A percentile compares a stretch with the other conserved stretches of the same genome.
Conservation (phyloP, 768 basidiomycete species). For the Tricholoma bakamatsutake region DNA sequence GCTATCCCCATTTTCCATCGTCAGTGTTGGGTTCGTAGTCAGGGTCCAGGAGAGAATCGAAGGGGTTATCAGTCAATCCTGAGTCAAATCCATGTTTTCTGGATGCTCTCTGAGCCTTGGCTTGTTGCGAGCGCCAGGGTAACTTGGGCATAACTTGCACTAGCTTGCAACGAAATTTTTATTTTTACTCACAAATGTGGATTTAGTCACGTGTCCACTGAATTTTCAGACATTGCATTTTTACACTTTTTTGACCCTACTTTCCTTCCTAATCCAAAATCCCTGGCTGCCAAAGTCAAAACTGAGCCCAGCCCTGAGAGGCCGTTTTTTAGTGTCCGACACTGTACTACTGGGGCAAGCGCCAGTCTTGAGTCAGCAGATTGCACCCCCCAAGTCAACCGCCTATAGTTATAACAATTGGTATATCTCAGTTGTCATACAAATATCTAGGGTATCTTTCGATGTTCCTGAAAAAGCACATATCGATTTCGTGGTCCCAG, state of each 20-base stretch:
- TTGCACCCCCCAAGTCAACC: background rate
- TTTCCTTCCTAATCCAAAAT: constrained; percentile 4
- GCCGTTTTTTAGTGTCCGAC: constrained; percentile 3
- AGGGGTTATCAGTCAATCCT: constrained; percentile 6
- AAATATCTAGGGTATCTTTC: constrained; percentile 26
- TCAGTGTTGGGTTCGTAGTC: background rate
- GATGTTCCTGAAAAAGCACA: constrained; percentile 36
- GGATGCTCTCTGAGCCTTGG: constrained; percentile 2
- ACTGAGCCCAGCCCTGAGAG: background rate
- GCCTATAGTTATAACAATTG: constrained; percentile 1
- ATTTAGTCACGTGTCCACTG: constrained; percentile 3
- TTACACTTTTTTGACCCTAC: constrained; percentile 1
- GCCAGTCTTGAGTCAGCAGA: background rate
- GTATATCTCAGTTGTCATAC: background rate
- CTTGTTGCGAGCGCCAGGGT: background rate
- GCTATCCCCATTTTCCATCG: background rate
- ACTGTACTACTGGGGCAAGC: too few relatives aligned
- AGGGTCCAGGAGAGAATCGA: constrained; percentile 1
- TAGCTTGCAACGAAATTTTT: background rate
- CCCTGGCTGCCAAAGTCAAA: background rate
- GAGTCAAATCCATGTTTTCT: constrained; percentile 2
- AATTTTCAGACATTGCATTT: constrained; percentile 8
- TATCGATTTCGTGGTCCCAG: background rate
- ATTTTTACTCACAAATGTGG: constrained; percentile 6
- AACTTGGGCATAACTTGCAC: constrained; percentile 1